Evolutionary conservation across 2,329 filamentous ascomycete genomes (phyloP).

Genomic region (Xylaria hypoxylon): DNA sequence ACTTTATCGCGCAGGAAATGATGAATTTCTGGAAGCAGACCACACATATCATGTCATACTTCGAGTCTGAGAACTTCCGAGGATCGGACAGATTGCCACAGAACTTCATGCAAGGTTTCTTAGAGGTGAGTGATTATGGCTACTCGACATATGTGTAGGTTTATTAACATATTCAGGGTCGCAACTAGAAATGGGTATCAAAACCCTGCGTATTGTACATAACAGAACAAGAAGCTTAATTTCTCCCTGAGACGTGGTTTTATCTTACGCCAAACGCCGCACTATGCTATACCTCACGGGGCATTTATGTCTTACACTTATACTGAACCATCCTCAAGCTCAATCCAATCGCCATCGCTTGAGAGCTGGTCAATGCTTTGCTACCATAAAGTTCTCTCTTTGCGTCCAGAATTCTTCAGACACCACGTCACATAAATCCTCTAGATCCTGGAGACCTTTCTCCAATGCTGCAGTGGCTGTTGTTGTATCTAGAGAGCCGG

Average conservation of each 20-base stretch:
- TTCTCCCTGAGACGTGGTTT: slow-evolving; percentile 46
- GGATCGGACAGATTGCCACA: slow-evolving; percentile 82
- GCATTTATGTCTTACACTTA: slow-evolving; percentile 21
- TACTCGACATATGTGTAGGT: slow-evolving; percentile 1
- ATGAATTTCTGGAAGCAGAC: slow-evolving; percentile 99
- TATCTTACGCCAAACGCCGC: slow-evolving; percentile 50
- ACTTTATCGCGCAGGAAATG: slow-evolving; percentile 75
- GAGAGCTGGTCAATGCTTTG: slow-evolving; percentile 14
- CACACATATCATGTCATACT: slow-evolving; percentile 96
- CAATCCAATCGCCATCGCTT: slow-evolving; percentile 1
- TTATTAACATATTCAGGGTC: slow-evolving; percentile 57
- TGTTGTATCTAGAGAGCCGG: slow-evolving; percentile 71
- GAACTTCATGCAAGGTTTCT: slow-evolving; percentile 93
- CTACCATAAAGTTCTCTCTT: slow-evolving; percentile 68
- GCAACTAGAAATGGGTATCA: slow-evolving; percentile 62
- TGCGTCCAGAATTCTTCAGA: slow-evolving; percentile 86
- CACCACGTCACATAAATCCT: slow-evolving; percentile 93
- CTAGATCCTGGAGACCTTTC: slow-evolving; percentile 89
- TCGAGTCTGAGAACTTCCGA: slow-evolving; percentile 84
- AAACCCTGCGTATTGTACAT: slow-evolving; percentile 51
- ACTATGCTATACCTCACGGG: slow-evolving; percentile 39
- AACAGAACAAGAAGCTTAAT: slow-evolving; percentile 54
- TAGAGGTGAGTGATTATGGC: slow-evolving; percentile 75
- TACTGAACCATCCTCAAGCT: slow-evolving; percentile 9
- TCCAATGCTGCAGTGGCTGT: slow-evolving; percentile 87